Evolutionary conservation across 306 rosid genomes (phyloP), one percentile per base, ranked within the genome.

Genomic region (Carpinus viminea): DNA sequence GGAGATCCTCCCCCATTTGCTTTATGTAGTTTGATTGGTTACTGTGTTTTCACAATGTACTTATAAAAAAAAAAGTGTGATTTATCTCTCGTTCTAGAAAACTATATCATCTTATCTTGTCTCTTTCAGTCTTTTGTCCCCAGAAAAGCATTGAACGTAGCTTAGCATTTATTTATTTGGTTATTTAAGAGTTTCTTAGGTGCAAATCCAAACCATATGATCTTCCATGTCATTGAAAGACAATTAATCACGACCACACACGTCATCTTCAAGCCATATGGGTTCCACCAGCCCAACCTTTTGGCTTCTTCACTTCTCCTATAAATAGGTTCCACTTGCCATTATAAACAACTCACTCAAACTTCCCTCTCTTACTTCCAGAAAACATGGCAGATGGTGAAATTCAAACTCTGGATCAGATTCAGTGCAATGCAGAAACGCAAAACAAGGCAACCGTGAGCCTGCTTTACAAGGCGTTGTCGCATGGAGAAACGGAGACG

Each of bases 381-480:
- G 4, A 70, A 28, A 34, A 3, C 51, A 74, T 74, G 72, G 56
- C 54, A 12, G 57, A 26, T 17, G 78, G 51, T 13, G 36, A n/a
- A n/a, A 3, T 53, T 66, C 26, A 28, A 18, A 8, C 43, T 16
- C 4, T 13, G 16, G 73, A 31, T 31, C 34, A 76, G 45, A 24
- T 24, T 24, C 26, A 24, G 26, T 24, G 26, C 26, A 24, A 24
- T 24, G 26, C 73, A 76, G 86, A 87, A 75, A 53, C 47, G 20
- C 81, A 82, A 53, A 91, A 91, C 88, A 88, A 85, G 77, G 80
- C 85, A 8, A 79, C 28, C 6, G 89, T 90, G 71, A 89, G 85
- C 36, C 70, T 79, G 34, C 86, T 94, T 18, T 94, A 94, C 88
- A 85, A 88, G 85, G 89, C 91, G 28, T 77, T 94, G 65, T 85